Evolutionary conservation across 805 yeast genomes (phyloP), one percentile per base, ranked within the genome.

Genomic region (Wickerhamiella sorbophila): DNA sequence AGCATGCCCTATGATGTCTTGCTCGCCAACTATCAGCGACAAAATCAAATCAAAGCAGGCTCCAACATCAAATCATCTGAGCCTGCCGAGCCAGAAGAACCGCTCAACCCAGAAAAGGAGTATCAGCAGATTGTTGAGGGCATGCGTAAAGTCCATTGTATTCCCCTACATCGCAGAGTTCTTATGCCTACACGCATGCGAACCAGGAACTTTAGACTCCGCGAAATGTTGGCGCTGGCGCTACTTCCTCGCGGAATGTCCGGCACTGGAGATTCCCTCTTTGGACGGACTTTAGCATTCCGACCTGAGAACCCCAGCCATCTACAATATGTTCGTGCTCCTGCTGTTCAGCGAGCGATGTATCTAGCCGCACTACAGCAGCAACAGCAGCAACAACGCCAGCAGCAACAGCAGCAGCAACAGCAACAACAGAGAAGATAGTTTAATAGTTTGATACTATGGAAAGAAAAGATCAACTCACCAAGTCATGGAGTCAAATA

Each of bases 191-290:
- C 79, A 0, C 66, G 81, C 39, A 63, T 77, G 41, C 72, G 94
- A 47, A 77, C 77, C 24, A 71, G 76, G 44, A 84, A 83, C 52
- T 68, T 91, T 52, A 73, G 93, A 46, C 79, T 85, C 82, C 71
- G 97, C 49, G 98, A 91, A 58, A 83, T 87, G 78, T 82, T 88
- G 62, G 94, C 95, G 1, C 74, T 82, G 45, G 88, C 95, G 76
- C 43, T 59, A 38, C 43, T 55, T 29, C 63, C 63, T 9, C 70
- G 50, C 27, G 53, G 82, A 33, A 72, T 77, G 42, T 66, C 70
- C 27, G 63, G 71, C 1, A 62, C 70, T 5, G 53, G 55, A 14
- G 43, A 67, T 67, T 43, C 72, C 72, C 62, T 81, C 39, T 80
- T 77, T 55, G 87, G 91, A n/a, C 69, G 91, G 42, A 75, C 86